These are phyloP conservation scores for Zygotorulaspora danielsina DNA, from an alignment of 805 yeast species.

Conservation along the genomic window DNA sequence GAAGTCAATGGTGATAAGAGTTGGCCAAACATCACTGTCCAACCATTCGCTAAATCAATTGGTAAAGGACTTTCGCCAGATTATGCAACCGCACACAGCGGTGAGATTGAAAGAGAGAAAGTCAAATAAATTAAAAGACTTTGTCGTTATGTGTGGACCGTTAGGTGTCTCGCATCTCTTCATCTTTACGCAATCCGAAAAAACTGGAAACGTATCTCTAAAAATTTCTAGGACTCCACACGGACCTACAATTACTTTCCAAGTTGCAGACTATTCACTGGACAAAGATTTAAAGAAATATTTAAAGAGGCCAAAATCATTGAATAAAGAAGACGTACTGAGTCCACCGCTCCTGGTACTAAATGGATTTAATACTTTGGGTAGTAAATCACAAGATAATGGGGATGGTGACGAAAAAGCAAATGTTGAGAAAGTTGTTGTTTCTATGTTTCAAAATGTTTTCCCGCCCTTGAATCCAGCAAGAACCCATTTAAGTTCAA, in stretches of 20 bases:
- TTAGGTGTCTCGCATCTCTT: constrained; percentile 86
- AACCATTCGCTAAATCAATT: constrained; percentile 81
- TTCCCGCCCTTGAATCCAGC: constrained; percentile 94
- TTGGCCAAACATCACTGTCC: constrained; percentile 51
- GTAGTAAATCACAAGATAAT: constrained; percentile 8
- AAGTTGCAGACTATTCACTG: constrained; percentile 69
- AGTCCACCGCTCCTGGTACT: constrained; percentile 88
- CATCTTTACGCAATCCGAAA: constrained; percentile 76
- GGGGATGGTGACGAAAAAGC: constrained; percentile 16
- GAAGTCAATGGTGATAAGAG: constrained; percentile 87
- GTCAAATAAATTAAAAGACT: constrained; percentile 82
- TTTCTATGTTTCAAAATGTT: constrained; percentile 91
- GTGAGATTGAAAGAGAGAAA: constrained; percentile 81
- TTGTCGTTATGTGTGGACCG: constrained; percentile 98
- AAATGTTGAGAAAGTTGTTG: constrained; percentile 74
- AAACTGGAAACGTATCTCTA: constrained; percentile 73
- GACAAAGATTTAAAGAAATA: constrained; percentile 71
- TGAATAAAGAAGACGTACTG: constrained; percentile 61
- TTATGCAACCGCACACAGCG: constrained; percentile 97
- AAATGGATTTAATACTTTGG: constrained; percentile 65
- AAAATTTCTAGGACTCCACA: constrained; percentile 84
- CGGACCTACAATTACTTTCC: constrained; percentile 90
- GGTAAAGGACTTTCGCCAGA: constrained; percentile 78
- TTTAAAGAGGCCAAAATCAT: constrained; percentile 73
- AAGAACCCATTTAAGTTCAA: constrained; percentile 62